phyloP scores from a whole-genome alignment of 2,329 filamentous ascomycete species.

The Pseudopyrenochaeta lycopersici region DNA sequence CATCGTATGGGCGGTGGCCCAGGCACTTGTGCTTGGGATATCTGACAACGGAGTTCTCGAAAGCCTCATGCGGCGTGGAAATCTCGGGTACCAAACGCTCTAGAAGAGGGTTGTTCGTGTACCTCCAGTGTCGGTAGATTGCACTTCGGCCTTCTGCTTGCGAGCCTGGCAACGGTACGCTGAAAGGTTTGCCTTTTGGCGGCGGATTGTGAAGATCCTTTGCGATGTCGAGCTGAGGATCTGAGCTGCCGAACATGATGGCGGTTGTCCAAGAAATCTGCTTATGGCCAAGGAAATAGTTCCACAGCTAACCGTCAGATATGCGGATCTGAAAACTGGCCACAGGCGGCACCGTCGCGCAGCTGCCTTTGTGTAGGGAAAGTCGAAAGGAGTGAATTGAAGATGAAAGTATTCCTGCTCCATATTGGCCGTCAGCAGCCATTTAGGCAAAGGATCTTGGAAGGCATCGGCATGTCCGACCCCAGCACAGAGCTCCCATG shows the following conservation, averaged over 20 bases:
- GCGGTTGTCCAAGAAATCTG: background rate
- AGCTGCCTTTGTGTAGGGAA: background rate
- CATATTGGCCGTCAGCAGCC: conserved; percentile 11
- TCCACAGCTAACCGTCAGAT: background rate
- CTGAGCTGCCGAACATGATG: conserved; percentile 42
- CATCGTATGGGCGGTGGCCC: conserved; percentile 82
- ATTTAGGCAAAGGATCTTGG: conserved; percentile 1
- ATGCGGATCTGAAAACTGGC: background rate
- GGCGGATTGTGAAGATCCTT: conserved; percentile 68
- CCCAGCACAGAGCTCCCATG: conserved; percentile 12
- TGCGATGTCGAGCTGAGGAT: conserved; percentile 43
- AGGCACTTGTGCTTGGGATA: conserved; percentile 76
- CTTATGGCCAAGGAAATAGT: background rate
- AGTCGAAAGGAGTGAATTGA: background rate
- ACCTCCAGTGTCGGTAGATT: conserved; percentile 85
- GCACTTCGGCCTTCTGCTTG: conserved; percentile 75
- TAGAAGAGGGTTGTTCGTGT: conserved; percentile 69
- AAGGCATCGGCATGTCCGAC: conserved; percentile 20
- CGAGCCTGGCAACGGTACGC: conserved; percentile 78
- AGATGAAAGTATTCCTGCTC: conserved; percentile 2
- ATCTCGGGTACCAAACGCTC: conserved; percentile 66
- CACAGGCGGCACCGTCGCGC: background rate
- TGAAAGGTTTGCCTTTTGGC: conserved; percentile 79
- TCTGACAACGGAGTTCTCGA: conserved; percentile 71
- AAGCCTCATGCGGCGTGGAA: conserved; percentile 80